A percentile compares a stretch with the other conserved stretches of the same genome.
Conservation (phyloP, 257 asterid species). For the Solanum lycopersicoides region DNA sequence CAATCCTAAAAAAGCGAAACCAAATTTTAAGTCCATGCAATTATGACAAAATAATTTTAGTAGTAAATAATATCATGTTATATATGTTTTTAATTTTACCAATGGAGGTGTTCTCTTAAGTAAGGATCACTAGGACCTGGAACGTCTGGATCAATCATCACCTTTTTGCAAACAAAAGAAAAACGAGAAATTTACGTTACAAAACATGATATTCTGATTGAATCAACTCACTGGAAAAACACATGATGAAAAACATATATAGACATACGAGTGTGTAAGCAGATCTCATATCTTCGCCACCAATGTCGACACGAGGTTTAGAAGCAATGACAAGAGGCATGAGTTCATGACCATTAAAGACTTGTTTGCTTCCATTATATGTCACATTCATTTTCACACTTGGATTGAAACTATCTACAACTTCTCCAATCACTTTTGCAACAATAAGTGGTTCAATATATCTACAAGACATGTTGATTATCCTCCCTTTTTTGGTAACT, state of each 20-base stretch:
- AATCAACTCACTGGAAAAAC: no score
- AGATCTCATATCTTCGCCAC: slow-evolving; percentile 72
- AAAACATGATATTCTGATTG: no score
- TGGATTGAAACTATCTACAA: slow-evolving; percentile 55
- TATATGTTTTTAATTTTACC: slow-evolving; percentile 18
- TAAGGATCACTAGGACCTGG: slow-evolving; percentile 89
- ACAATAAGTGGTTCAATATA: slow-evolving; percentile 42
- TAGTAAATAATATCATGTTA: no score
- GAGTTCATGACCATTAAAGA: slow-evolving; percentile 70
- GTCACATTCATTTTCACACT: slow-evolving; percentile 49
- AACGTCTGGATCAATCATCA: slow-evolving; percentile 85
- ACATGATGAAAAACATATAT: no score
- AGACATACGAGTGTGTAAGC: slow-evolving; percentile 70
- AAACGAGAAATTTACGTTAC: not conserved
- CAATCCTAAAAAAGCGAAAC: slow-evolving; percentile 26
- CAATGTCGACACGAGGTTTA: slow-evolving; percentile 70
- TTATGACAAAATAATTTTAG: no score
- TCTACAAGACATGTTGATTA: slow-evolving; percentile 16
- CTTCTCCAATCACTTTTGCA: slow-evolving; percentile 80
- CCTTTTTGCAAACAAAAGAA: slow-evolving; percentile 30
- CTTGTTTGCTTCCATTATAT: slow-evolving; percentile 42
- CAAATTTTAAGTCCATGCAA: no score
- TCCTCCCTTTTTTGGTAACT: not conserved
- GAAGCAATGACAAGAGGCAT: slow-evolving; percentile 47
- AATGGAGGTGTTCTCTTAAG: slow-evolving; percentile 82